Percentiles rank a stretch among this genome's conserved stretches.
Evolutionary conservation across 371 early-diverging fungal species (phyloP).

Genomic region (Smittium mucronatum): DNA sequence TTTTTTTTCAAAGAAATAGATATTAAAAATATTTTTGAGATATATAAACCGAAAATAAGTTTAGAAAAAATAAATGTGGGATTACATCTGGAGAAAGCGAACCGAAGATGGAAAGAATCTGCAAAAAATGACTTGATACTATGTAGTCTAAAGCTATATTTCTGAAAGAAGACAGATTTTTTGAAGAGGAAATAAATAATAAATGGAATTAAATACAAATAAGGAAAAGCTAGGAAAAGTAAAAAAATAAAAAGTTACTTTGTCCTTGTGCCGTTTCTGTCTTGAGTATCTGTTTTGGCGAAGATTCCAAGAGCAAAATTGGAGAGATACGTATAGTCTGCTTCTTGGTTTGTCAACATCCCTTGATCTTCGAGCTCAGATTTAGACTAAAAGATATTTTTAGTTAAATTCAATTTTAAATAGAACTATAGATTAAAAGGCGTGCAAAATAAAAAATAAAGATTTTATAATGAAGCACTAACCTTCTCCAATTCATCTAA

Average conservation of each 20-base stretch:
- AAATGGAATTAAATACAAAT: too few relatives aligned
- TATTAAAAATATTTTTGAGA: constrained; percentile 71
- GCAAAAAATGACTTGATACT: too few relatives aligned
- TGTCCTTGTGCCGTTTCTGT: constrained; percentile 64
- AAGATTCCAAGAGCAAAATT: constrained; percentile 88
- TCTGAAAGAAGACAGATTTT: too few relatives aligned
- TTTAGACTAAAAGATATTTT: constrained; percentile 68
- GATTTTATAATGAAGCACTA: not conserved
- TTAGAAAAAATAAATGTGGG: too few relatives aligned
- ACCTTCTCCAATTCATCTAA: constrained; percentile 10
- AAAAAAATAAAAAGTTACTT: too few relatives aligned
- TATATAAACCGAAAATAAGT: constrained; percentile 51
- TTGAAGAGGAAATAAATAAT: too few relatives aligned
- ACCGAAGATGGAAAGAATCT: too few relatives aligned
- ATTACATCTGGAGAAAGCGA: too few relatives aligned
- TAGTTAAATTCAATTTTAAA: constrained; percentile 50
- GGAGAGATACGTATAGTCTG: constrained; percentile 71
- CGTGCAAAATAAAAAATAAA: not conserved
- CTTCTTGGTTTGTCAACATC: constrained; percentile 63
- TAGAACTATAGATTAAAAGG: not conserved
- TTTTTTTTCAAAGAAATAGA: constrained; percentile 69
- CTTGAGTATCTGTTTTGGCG: constrained; percentile 81
- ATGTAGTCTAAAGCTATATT: too few relatives aligned
- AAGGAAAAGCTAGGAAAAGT: too few relatives aligned
- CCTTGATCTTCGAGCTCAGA: constrained; percentile 41